These are phyloP conservation scores for Rubia occidens DNA, from an alignment of 305 asterid genomes.

Conservation along the genomic window DNA sequence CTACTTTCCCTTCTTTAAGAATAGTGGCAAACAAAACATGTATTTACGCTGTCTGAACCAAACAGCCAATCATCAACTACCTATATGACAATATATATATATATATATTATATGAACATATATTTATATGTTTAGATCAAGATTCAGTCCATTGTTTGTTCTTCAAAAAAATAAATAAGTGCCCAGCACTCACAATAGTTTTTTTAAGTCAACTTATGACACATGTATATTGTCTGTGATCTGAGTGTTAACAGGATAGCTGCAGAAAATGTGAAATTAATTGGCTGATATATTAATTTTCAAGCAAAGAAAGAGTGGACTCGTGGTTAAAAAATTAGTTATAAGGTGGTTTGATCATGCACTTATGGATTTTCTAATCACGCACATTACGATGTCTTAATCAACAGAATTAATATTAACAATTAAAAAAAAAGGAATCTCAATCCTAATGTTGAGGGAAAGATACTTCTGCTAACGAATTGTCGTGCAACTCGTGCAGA, in stretches of 20 bases:
- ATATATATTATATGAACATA: too few species aligned
- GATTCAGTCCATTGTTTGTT: not conserved
- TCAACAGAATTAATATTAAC: not conserved
- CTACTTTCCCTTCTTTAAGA: not conserved
- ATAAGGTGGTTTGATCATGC: not conserved
- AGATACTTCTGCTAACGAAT: not conserved
- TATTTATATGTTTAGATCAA: not conserved
- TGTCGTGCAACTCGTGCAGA: too few species aligned
- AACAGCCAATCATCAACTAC: not conserved
- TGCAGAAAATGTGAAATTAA: not conserved
- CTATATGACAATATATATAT: not conserved
- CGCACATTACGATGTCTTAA: not conserved
- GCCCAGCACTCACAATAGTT: not conserved
- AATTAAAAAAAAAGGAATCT: not conserved
- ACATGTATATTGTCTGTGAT: not conserved
- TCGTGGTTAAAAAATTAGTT: not conserved
- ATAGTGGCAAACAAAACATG: slow-evolving; percentile 5
- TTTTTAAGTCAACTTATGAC: not conserved
- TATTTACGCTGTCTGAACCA: not conserved
- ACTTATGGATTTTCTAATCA: not conserved
- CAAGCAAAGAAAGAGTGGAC: not conserved
- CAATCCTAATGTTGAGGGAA: not conserved
- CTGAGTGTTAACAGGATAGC: not conserved
- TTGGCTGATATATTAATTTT: too few species aligned
- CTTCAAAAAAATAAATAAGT: not conserved